Conservation (phyloP, 805 yeast genomes). For the Metschnikowia lunata region DNA sequence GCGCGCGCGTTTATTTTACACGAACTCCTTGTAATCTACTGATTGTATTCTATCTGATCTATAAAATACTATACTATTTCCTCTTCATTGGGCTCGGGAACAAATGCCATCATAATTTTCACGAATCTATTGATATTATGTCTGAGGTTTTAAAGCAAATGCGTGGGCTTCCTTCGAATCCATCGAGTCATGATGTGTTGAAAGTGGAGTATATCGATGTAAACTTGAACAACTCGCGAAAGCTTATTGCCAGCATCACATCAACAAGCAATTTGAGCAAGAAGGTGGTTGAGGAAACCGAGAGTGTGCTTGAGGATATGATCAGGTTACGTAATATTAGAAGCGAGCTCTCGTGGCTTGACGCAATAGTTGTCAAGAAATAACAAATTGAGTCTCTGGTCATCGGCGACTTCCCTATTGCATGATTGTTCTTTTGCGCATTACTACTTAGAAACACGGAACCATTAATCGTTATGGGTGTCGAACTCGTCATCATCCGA, state of each 20-base stretch:
- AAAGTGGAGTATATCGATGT: constrained; percentile 35
- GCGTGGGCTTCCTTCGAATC: constrained; percentile 33
- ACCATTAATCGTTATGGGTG: neutral
- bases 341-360: constrained; percentile 14
- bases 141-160: constrained; percentile 25
- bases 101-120: neutral
- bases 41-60: too few species aligned
- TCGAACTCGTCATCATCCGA: constrained; percentile 15
- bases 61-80: too few species aligned
- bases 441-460: too few species aligned
- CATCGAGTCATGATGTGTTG: constrained; percentile 29
- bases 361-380: neutral
- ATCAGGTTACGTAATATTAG: constrained; percentile 7
- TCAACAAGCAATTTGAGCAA: constrained; percentile 9
- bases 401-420: too few species aligned
- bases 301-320: constrained; percentile 5
- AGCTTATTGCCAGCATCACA: constrained; percentile 23
- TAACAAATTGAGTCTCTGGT: neutral
- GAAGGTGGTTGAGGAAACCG: constrained; percentile 1
- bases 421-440: too few species aligned
- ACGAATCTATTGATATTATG: constrained; percentile 2
- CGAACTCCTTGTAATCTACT: too few species aligned
- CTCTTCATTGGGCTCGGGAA: too few species aligned
- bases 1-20: too few species aligned
- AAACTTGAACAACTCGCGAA: constrained; percentile 35